Evolutionary conservation across 176 grass and related monocot species (phyloP).

Genomic region (Carex littledalei): DNA sequence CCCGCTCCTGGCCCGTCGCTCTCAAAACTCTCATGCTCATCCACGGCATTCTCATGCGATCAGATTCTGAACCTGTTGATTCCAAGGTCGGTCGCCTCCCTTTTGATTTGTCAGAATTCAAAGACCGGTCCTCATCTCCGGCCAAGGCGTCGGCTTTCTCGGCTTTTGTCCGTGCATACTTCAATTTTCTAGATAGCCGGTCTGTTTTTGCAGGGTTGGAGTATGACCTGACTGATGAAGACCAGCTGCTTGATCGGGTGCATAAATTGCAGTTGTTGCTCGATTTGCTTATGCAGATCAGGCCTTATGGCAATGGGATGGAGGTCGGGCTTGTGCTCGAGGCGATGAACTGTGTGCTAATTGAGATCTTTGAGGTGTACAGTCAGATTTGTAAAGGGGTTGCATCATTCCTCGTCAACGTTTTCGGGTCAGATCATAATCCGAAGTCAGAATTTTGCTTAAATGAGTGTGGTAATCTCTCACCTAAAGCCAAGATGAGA

Average conservation of each 20-base stretch:
- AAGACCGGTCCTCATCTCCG: conserved; percentile 45
- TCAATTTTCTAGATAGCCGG: conserved; percentile 76
- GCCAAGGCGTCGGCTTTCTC: conserved; percentile 37
- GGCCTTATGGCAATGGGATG: conserved; percentile 71
- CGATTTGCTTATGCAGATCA: conserved; percentile 73
- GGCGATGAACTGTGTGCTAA: conserved; percentile 78
- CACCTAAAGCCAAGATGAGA: conserved; percentile 22
- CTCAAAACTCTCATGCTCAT: conserved; percentile 90
- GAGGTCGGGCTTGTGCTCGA: conserved; percentile 60
- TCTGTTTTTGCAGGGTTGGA: conserved; percentile 53
- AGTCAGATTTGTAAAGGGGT: conserved; percentile 77
- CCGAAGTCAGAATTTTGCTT: neutral
- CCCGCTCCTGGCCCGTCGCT: conserved; percentile 80
- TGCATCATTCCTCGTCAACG: conserved; percentile 50
- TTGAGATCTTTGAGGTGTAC: conserved; percentile 97
- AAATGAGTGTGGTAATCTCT: conserved; percentile 12
- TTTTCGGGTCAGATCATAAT: conserved; percentile 36
- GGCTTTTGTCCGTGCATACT: conserved; percentile 79
- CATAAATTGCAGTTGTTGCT: conserved; percentile 58
- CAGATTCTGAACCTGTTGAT: conserved; percentile 28
- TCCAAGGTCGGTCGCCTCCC: conserved; percentile 56
- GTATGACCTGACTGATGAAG: conserved; percentile 7
- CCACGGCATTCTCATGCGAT: conserved; percentile 71
- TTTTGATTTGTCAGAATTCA: conserved; percentile 89
- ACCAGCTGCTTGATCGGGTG: conserved; percentile 39